Conservation (phyloP, 176 grass and related monocot species). For the Juncus effusus region DNA sequence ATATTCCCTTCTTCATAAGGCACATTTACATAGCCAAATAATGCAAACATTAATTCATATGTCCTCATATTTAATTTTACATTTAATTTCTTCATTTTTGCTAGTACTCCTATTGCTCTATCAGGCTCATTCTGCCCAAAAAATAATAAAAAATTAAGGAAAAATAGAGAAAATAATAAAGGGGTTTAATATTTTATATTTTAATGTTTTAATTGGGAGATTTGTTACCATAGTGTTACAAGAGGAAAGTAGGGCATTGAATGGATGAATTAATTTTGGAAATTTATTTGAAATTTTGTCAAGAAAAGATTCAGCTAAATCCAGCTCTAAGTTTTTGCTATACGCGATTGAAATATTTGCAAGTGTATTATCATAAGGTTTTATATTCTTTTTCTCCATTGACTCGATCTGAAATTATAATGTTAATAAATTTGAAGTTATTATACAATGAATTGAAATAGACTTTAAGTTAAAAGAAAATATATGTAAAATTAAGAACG, state of each 20-base stretch:
- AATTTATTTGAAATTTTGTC: slow-evolving; percentile 51
- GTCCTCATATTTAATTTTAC: slow-evolving; percentile 60
- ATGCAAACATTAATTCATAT: slow-evolving; percentile 68
- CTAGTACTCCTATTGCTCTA: slow-evolving; percentile 59
- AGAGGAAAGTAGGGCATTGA: slow-evolving; percentile 61
- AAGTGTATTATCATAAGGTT: slow-evolving; percentile 46
- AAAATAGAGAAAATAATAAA: slow-evolving; percentile 4
- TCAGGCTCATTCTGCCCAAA: slow-evolving; percentile 70
- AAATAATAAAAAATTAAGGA: slow-evolving; percentile 3
- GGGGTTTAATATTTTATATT: background rate
- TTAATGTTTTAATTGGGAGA: slow-evolving; percentile 12
- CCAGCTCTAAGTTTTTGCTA: slow-evolving; percentile 58
- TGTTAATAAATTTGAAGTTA: slow-evolving; percentile 1
- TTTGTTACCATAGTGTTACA: slow-evolving; percentile 65
- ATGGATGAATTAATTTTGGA: slow-evolving; percentile 42
- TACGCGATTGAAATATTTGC: slow-evolving; percentile 50
- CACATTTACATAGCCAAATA: slow-evolving; percentile 67
- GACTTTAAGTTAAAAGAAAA: slow-evolving; percentile 17
- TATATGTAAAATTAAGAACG: slow-evolving; percentile 3
- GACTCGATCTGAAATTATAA: slow-evolving; percentile 49
- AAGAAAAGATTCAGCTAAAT: slow-evolving; percentile 63
- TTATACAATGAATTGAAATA: slow-evolving; percentile 11
- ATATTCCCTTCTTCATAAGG: slow-evolving; percentile 90
- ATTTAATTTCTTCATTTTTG: slow-evolving; percentile 55
- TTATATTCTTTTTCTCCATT: slow-evolving; percentile 55